phyloP scores from a whole-genome alignment of 805 yeast species.

The Jamesozyma hellenica region DNA sequence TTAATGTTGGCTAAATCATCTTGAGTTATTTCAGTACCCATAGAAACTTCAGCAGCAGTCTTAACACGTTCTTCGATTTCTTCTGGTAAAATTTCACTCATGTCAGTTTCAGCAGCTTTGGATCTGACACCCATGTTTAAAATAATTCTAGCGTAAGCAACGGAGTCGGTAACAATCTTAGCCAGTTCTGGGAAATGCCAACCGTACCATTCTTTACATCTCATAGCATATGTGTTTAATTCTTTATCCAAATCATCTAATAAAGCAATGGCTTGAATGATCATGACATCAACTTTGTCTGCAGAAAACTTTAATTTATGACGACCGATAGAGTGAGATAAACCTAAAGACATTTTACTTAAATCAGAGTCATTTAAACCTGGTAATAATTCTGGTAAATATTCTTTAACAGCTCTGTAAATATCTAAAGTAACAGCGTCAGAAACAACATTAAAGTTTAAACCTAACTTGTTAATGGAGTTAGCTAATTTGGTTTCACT shows the following conservation, averaged over 20 bases:
- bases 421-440: constrained; percentile 93
- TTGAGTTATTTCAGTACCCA: constrained; percentile 98
- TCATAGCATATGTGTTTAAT: constrained; percentile 94
- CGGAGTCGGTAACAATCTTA: constrained; percentile 89
- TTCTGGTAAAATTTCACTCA: constrained; percentile 85
- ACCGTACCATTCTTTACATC: constrained; percentile 99
- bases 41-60: constrained; percentile 90
- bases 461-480: constrained; percentile 87
- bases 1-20: constrained; percentile 78
- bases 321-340: constrained; percentile 97
- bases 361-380: constrained; percentile 80
- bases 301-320: constrained; percentile 95
- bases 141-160: constrained; percentile 90
- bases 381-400: constrained; percentile 86
- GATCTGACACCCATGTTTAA: constrained; percentile 90
- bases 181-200: constrained; percentile 99
- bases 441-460: constrained; percentile 78
- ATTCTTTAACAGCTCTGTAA: constrained; percentile 90
- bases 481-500: constrained; percentile 94
- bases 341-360: constrained; percentile 92
- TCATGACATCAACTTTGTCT: constrained; percentile 97
- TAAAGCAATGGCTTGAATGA: constrained; percentile 94
- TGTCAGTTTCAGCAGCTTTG: constrained; percentile 81
- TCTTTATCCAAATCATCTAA: constrained; percentile 95
- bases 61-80: constrained; percentile 86